Base-by-base conservation (phyloP, 1,284 basidiomycete genomes). In the Apiotrichum gracile region DNA sequence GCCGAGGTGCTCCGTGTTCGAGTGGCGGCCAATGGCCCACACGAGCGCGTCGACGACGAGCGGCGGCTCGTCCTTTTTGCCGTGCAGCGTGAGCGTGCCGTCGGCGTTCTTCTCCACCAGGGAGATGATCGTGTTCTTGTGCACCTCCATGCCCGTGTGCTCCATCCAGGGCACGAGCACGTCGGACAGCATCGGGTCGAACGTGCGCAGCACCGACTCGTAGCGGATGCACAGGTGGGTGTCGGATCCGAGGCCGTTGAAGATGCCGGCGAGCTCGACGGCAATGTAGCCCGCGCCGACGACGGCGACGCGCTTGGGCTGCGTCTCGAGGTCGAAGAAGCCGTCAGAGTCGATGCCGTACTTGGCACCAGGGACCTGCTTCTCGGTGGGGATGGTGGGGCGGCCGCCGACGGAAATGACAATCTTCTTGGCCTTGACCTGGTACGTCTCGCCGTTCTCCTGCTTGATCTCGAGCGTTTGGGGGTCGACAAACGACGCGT, bases 271-370 rank as follows among this genome's bases (percentile, higher is more conserved):
- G 42, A 93, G 83, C 73, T 98, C 94, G 61, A 97, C 89, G 22
- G 91, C 91, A 65, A 98, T 98, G 76, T 98, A 98, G 5, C 94
- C 94, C 19, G 94, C 94, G 47, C 94, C 94, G 37, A 97, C 85
- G 55, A 98, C 87, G 2, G 86, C 92, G 29, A 96, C 92, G 52
- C 91, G 84, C 75, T 87, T 90, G 14, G 94, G 94, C 75, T 96
- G 91, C 57, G 87, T 81, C 64, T 84, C 83, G 43, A 98, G 83
- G 40, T 85, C 90, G 68, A 99, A 99, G 80, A 98, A 99, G 12
- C 91, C 92, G 73, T 99, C 96, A 21, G 91, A 96, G 74, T 86
- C 79, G 66, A 91, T 93, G 39, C 92, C 96, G 54, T 92, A 82
- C 33, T 83, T 84, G 10, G 92, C 91, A 29, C 94, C 96, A 16